Evolutionary conservation across 495 filamentous ascomycete species (phyloP), one percentile per base, ranked within the genome.

Genomic region (Zalerion maritima): DNA sequence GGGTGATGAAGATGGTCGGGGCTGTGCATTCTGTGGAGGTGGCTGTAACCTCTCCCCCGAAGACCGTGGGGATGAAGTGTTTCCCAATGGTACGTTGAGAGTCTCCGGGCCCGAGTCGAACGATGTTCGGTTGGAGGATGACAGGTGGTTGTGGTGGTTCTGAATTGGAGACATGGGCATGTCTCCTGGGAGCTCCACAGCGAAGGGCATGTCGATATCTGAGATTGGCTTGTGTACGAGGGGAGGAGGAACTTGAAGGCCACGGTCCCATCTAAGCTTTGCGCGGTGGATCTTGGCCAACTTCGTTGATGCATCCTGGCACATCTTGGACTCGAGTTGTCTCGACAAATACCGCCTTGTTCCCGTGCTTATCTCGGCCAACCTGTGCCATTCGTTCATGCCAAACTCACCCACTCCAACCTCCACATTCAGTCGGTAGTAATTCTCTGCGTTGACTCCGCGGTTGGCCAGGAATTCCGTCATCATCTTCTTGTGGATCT

Each of bases 401-500:
- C 81, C 87, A 47, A 94, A 94, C 45, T 97, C 91, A 23, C 89
- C 89, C 14, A 97, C 91, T 0, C 89, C 91, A 4, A 94, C 79
- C 45, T 96, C 87, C 14, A 94, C 89, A 37, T 97, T 97, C 15
- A 94, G 64, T n/a, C 89, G 79, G 53, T 84, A 92, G 64, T 97
- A 97, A 50, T 93, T 85, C 32, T 94, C 85, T 26, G 74, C 69
- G 38, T 74, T 80, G 29, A 94, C 81, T 13, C 78, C 71, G 17
- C 81, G 72, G 49, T 78, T 78, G 8, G 70, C 60, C 13, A 96
- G 64, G 29, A 79, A 69, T 14, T 86, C 80, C 20, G 55, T 55
- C 26, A 79, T 62, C 77, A 97, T 92, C 29, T 69, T 60, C 38
- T 78, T 71, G 50, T 97, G 91, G 10, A 81, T 93, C 35, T 71